Base-by-base conservation (phyloP, 768 basidiomycete species). In the Trametes coccinea region DNA sequence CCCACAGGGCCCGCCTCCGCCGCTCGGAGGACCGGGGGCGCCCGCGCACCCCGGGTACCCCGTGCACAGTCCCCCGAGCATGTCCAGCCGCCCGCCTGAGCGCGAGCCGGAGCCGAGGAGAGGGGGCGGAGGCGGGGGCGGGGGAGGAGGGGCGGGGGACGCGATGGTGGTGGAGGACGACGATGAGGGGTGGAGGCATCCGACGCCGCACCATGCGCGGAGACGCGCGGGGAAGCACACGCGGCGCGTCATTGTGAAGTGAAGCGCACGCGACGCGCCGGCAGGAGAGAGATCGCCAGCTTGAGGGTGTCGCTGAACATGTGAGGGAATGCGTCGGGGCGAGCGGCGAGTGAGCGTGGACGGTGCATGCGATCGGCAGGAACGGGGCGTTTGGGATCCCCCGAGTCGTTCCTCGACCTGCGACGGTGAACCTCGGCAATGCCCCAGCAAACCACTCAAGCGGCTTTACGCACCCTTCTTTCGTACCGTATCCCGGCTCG, bases 171-270 rank as follows among this genome's bases (percentile, higher is more conserved):
- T 75, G 59, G 80, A 82, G 60, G 85, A 88, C 57, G 70, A 79
- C 29, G 89, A 90, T 70, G 88, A 91, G 63, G 76, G 85, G 30
- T 91, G 89, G 89, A 77, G 84, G 33, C 76, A 82, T 46, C 87
- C 89, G 0, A 90, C 85, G 73, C 89, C 90, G 22, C 85, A 87
- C 68, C 82, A 83, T 43, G 89, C 90, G 71, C 84, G 90, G 27
- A 78, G 90, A 57, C 79, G 90, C 59, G 90, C 90, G 53, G 90
- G 90, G 52, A 92, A 92, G 72, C 90, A 92, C 71, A 92, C 90
- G 27, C 80, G 79, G 69, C 82, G 90, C 55, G 85, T 91, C 37
- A 84, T 91, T 45, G 72, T 73, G 53, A 72, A 70, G 68, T 68
- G 60, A 34, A 13, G 39, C 39, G 14, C 14, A 72, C 69, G 67